Base-by-base conservation (phyloP, 306 rosid genomes). In the Prosopis cineraria region DNA sequence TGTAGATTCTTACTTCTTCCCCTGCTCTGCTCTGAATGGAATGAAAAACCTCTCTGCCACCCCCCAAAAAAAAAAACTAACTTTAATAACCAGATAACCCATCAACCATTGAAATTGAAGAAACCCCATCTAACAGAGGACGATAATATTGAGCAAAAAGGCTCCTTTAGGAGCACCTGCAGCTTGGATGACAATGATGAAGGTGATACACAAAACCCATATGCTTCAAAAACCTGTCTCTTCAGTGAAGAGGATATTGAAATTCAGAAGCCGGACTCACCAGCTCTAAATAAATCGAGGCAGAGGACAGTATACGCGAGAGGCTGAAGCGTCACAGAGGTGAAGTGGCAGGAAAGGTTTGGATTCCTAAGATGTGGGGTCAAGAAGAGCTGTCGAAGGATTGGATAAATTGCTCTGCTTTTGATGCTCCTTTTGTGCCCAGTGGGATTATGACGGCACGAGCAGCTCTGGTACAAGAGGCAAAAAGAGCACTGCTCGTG, bases 331-430 rank as follows among this genome's bases (percentile, higher is more conserved):
- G 85, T 82, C 96, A 88, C 53, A 78, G 93, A 55, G 68, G 83
- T 63, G 98, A 92, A 79, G 86, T 92, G 65, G 91, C 93, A 2
- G 97, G 95, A 20, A 83, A 84, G 45, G 91, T 92, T 1, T 95
- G 98, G 98, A 91, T 95, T 66, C 98, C 98, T 37, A 98, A 95
- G 0, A 83, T 80, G 27, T 95, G 98, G 98, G 98, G 97, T 4
- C 98, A 95, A 60, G 98, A 95, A 80, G 96, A 92, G 29, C 78
- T 92, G 0, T 75, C 93, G 78, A 90, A 89, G 84, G 97, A 91
- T 70, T 93, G 97, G 99, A 88, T 88, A 36, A 95, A 95, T 82
- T 95, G 96, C 76, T 64, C 90, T 33, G 94, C 86, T 17, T 95
- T 95, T 81, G 98, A 95, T 76, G 89, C 95, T 65, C 81, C 89